These are phyloP conservation scores for Ogataea saltuana DNA, from an alignment of 805 yeast genomes.

Conservation along the genomic window DNA sequence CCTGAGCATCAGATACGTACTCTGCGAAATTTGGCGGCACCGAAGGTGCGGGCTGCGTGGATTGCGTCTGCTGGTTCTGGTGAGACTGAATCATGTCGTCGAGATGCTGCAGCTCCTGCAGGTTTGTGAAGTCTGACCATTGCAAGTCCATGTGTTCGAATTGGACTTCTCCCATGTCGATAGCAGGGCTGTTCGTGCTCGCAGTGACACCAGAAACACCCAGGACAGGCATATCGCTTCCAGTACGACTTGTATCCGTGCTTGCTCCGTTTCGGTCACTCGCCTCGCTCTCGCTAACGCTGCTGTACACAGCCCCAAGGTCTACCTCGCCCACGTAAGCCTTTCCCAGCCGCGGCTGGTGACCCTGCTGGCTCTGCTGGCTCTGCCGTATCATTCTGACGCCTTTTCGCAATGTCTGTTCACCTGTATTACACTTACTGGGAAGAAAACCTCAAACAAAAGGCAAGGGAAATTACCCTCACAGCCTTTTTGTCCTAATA, in stretches of 20 bases:
- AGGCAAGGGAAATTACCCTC: slow-evolving; percentile 3
- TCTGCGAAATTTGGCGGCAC: not conserved
- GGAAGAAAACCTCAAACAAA: not conserved
- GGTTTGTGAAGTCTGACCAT: slow-evolving; percentile 28
- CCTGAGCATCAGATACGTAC: not conserved
- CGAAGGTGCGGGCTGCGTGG: not conserved
- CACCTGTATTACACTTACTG: not conserved
- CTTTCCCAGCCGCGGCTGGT: slow-evolving; percentile 7
- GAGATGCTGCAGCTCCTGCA: slow-evolving; percentile 25
- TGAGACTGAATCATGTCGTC: slow-evolving; percentile 23
- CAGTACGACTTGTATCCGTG: slow-evolving; percentile 3
- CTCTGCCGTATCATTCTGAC: slow-evolving; percentile 11
- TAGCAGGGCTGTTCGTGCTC: not conserved
- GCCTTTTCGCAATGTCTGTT: not conserved
- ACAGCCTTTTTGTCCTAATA: not conserved
- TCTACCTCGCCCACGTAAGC: slow-evolving; percentile 5
- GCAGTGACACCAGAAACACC: not conserved
- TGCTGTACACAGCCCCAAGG: slow-evolving; percentile 6
- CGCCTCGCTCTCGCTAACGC: slow-evolving; percentile 5
- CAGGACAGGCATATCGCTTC: not conserved
- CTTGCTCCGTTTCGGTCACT: slow-evolving; percentile 5
- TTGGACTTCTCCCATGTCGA: slow-evolving; percentile 13
- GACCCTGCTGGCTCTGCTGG: slow-evolving; percentile 8
- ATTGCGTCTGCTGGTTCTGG: slow-evolving; percentile 2
- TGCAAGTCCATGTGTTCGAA: slow-evolving; percentile 27